Percentiles rank a stretch among this genome's conserved stretches.
These are phyloP conservation scores for Yarrowia phangngaensis DNA, from an alignment of 805 yeast genomes.

Conservation along the genomic window DNA sequence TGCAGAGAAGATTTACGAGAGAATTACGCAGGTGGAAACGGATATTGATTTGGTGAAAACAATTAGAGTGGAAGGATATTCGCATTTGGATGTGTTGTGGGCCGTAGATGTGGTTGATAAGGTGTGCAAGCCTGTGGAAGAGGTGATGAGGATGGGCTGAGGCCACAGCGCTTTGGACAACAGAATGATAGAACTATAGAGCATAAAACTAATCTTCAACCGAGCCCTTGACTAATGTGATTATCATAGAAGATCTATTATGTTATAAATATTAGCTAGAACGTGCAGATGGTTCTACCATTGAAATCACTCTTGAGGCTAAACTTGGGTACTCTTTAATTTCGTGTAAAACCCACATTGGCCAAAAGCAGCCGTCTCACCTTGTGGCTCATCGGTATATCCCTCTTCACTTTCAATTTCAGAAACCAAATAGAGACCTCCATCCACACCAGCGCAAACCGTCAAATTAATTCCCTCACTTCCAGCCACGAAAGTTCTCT, in stretches of 20 bases:
- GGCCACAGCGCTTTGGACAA: no score
- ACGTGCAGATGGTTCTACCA: no score
- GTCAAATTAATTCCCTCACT: constrained; percentile 1
- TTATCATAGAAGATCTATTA: no score
- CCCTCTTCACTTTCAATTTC: background rate
- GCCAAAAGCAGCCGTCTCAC: constrained; percentile 4
- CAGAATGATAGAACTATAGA: no score
- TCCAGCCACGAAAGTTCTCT: background rate
- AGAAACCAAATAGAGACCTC: constrained; percentile 20
- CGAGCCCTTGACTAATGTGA: no score
- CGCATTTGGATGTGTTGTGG: constrained; percentile 93
- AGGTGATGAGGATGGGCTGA: no score
- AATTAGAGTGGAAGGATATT: constrained; percentile 56
- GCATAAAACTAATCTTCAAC: no score
- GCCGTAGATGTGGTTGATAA: constrained; percentile 67
- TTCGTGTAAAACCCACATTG: constrained; percentile 7
- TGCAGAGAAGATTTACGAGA: constrained; percentile 61
- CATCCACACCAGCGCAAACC: constrained; percentile 21
- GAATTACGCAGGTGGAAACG: constrained; percentile 46
- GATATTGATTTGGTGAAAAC: constrained; percentile 42
- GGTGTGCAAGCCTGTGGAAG: constrained; percentile 56
- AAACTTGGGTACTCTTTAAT: no score
- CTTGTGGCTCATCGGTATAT: background rate
- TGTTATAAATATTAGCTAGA: no score
- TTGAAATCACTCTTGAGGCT: no score